Conservation (phyloP, 202 grass and related monocot species). For the Carex sylvatica region DNA sequence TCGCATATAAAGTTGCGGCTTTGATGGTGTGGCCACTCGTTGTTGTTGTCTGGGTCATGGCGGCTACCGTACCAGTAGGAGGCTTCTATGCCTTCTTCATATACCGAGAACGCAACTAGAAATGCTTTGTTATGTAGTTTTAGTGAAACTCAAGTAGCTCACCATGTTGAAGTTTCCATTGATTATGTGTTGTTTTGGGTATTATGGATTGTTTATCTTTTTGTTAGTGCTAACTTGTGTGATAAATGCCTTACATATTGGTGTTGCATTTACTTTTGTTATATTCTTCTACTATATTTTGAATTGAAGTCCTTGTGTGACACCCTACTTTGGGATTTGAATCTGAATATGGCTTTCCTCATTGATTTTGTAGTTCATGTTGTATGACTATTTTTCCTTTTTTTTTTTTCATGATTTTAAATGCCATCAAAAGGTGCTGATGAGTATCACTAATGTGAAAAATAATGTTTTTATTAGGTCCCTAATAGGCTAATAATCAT, state of each 20-base stretch:
- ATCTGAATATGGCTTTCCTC: background rate
- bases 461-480: too few relatives aligned
- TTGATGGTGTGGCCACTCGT: background rate
- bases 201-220: background rate
- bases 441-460: too few relatives aligned
- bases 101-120: background rate
- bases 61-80: background rate
- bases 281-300: background rate
- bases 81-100: conserved; percentile 29
- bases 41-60: conserved; percentile 18
- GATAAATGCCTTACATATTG: background rate
- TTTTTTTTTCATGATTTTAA: background rate
- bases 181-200: background rate
- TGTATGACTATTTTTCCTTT: background rate
- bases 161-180: background rate
- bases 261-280: background rate
- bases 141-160: background rate
- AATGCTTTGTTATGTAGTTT: background rate
- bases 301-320: background rate
- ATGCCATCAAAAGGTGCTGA: too few relatives aligned
- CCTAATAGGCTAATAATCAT: too few relatives aligned
- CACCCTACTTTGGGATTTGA: background rate
- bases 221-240: background rate
- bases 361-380: background rate
- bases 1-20: conserved; percentile 21